These are phyloP conservation scores for Vigna trinervia DNA, from an alignment of 306 rosid species.

Conservation along the genomic window DNA sequence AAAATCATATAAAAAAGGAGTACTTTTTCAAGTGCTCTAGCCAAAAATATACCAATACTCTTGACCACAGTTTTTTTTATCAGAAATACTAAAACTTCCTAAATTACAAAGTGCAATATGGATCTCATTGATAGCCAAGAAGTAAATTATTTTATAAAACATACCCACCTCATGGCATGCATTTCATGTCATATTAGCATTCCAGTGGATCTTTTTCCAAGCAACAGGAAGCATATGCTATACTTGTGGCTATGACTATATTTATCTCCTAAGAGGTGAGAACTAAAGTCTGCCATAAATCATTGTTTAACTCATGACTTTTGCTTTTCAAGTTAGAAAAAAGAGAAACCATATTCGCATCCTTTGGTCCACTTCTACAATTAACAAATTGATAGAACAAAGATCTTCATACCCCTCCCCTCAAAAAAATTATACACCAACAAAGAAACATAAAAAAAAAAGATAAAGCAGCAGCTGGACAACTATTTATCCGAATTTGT, in stretches of 20 bases:
- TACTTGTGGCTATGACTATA: constrained; percentile 16
- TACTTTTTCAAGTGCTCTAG: background rate
- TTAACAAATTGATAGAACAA: background rate
- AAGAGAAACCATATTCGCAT: constrained; percentile 27
- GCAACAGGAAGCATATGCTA: constrained; percentile 10
- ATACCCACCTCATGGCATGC: constrained; percentile 26
- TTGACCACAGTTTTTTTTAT: background rate
- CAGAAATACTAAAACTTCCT: background rate
- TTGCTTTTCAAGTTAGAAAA: constrained; percentile 24
- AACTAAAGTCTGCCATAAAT: constrained; percentile 18
- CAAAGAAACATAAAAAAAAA: constrained; percentile 26
- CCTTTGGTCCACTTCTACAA: background rate
- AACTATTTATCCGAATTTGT: background rate
- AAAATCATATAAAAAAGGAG: too few relatives aligned
- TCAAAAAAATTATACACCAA: constrained; percentile 22
- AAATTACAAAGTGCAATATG: constrained; percentile 12
- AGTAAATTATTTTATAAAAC: constrained; percentile 11
- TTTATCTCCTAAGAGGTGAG: constrained; percentile 25
- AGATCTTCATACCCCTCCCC: background rate
- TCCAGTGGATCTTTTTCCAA: constrained; percentile 12
- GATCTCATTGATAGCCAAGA: constrained; percentile 9
- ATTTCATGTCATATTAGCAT: constrained; percentile 35
- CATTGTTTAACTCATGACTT: background rate
- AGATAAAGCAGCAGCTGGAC: constrained; percentile 12
- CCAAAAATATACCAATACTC: background rate